Evolutionary conservation across 352 stramenopile species (phyloP), one percentile per base, ranked within the genome.

Genomic region (Halophytophthora batemanensis): DNA sequence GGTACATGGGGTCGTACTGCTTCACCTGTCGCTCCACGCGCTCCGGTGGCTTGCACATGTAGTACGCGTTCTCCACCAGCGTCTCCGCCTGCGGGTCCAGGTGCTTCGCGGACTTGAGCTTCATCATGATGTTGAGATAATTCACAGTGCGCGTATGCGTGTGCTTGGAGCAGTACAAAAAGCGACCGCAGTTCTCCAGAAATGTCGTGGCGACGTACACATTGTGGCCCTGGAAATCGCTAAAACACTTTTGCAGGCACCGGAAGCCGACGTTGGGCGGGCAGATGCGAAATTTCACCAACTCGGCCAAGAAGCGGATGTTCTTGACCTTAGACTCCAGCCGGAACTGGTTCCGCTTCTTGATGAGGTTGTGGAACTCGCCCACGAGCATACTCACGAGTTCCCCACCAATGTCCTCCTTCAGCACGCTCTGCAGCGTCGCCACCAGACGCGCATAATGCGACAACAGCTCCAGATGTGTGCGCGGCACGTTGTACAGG

Each of bases 281-380:
- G 29, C 94, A 97, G 12, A 98, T 80, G 41, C 87, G 82, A 49
- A 99, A 99, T 56, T 99, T 99, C 13, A 97, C 95, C 0, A 99
- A 63, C 69, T 99, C 96, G 0, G 88, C 92, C 17, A 99, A 76
- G 46, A 98, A 99, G 6, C 94, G 77, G 21, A 96, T 97, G 64
- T 97, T 99, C 56, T 96, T 94, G 49, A 98, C 80, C 56, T 97
- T 95, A 48, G 85, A 95, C 66, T 98, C 95, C 23, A 96, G 69
- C 0, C 95, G 78, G 53, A 97, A 97, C 60, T 94, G 80, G 60
- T 98, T 98, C 47, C 96, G 83, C 23, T 98, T 87, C 86, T 97
- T 88, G 52, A 96, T 70, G 53, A 93, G 65, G 48, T 90, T 93
- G 61, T 97, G 89, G 59, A 99, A 98, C 62, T 99, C 95, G 37